Evolutionary conservation across 768 basidiomycete species (phyloP), one percentile per base, ranked within the genome.

Genomic region (Rhodosporidiobolus odoratus): DNA sequence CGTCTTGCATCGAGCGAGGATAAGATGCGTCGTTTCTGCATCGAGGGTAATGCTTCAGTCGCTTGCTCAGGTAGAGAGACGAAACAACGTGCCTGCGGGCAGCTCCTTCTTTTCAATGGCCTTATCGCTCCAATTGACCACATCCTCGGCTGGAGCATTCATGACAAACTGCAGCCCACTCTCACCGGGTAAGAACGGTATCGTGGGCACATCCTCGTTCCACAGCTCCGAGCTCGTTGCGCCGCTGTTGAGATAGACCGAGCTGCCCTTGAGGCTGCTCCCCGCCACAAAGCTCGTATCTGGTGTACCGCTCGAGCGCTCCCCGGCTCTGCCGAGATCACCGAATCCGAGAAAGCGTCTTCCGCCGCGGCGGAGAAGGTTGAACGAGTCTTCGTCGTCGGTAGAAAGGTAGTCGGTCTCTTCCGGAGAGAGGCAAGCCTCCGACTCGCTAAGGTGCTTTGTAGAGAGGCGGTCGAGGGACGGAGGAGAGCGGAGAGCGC

Each of bases 11-110:
- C 87, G 87, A n/a, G 90, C 87, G 48, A 99, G 85, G 38, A 97
- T 84, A 58, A 99, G 84, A 83, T 99, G 95, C 0, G 95, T 99
- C 27, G 92, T 92, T 25, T 89, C 95, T 97, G 77, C 56, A 35
- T n/a, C n/a, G 59, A 35, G 19, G 27, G 38, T 7, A 13, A 12
- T 17, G n/a, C 43, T 17, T 12, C 9, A 45, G 23, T 27, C n/a
- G 15, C 62, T n/a, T n/a, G n/a, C n/a, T n/a, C n/a, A n/a, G 10
- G 35, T 58, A 32, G 13, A 15, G 30, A 56, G 48, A 50, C 10
- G 17, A 27, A 52, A 37, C 15, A 41, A 58, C 66, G 58, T 54
- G 59, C 56, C 69, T 25, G 59, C 19, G 2, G 56, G 48, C 21
- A 54, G 58, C 35, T 62, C 88, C 84, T 9, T 80, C 79, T 60